phyloP scores from a whole-genome alignment of 2,329 filamentous ascomycete genomes.

The Colletotrichum liaoningense region DNA sequence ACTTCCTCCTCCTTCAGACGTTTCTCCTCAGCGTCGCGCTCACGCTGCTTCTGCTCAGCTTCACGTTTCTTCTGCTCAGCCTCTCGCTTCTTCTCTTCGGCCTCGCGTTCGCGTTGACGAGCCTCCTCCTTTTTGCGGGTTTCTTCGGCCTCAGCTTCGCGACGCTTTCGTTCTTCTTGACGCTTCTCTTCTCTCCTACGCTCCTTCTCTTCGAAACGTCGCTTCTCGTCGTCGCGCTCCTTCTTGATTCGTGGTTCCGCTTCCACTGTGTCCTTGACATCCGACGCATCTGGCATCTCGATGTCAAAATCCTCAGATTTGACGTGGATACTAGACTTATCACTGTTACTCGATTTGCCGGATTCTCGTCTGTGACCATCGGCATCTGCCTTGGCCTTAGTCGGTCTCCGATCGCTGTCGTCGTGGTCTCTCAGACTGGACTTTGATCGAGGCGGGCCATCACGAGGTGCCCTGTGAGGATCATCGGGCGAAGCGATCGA shows the following conservation, averaged over 20 bases:
- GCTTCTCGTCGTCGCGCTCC: constrained; percentile 51
- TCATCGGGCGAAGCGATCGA: constrained; percentile 58
- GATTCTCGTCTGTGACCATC: constrained; percentile 56
- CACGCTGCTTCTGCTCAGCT: constrained; percentile 48
- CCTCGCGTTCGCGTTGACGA: constrained; percentile 32
- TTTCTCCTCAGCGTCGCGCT: constrained; percentile 52
- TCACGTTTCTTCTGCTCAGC: constrained; percentile 36
- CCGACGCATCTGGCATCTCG: constrained; percentile 64
- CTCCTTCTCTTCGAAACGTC: constrained; percentile 43
- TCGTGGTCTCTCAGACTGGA: constrained; percentile 53
- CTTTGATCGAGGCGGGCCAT: constrained; percentile 41
- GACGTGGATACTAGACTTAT: constrained; percentile 64
- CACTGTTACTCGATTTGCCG: constrained; percentile 52
- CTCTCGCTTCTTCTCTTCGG: constrained; percentile 33
- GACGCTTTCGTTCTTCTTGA: constrained; percentile 40
- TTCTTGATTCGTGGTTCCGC: constrained; percentile 46
- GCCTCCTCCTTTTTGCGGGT: constrained; percentile 45
- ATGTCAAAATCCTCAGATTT: constrained; percentile 68
- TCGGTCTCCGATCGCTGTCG: constrained; percentile 44
- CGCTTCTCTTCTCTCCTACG: constrained; percentile 36
- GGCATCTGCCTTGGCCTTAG: constrained; percentile 49
- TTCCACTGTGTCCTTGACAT: constrained; percentile 42
- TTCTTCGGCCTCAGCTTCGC: constrained; percentile 46
- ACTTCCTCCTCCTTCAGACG: constrained; percentile 45
- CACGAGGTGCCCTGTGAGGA: constrained; percentile 42